Evolutionary conservation across 208 protist genomes (phyloP).

Genomic region (Leishmania tarentolae): DNA sequence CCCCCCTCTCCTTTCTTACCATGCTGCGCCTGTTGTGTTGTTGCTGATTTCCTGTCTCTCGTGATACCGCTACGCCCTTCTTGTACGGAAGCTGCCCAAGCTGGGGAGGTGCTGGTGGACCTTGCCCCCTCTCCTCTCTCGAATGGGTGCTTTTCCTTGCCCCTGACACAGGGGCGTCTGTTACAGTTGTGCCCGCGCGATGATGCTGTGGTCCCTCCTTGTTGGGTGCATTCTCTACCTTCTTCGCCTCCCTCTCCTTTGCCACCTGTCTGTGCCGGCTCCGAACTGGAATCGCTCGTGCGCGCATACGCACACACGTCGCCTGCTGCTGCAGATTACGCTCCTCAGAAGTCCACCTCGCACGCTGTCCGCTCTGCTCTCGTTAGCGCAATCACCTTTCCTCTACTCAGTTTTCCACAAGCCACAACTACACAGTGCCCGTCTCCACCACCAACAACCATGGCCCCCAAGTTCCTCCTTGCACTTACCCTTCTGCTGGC

Average conservation of each 20-base stretch:
- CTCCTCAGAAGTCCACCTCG: neutral
- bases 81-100: neutral
- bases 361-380: neutral
- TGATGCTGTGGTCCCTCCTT: neutral
- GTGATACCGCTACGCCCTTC: no score
- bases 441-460: neutral
- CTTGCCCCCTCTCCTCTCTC: neutral
- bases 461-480: constrained; percentile 4
- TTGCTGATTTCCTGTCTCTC: neutral
- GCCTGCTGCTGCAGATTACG: neutral
- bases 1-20: neutral
- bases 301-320: neutral
- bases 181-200: neutral
- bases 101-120: neutral
- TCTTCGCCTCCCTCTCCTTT: neutral
- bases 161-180: neutral
- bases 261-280: neutral
- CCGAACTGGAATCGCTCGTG: neutral
- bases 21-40: neutral
- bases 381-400: neutral
- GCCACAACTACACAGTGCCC: neutral
- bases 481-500: constrained; percentile 7
- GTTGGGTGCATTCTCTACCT: neutral
- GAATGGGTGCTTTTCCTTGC: neutral
- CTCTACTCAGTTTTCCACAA: neutral